Base-by-base conservation (phyloP, 441 rosid species). In the Populus trichocarpa region DNA sequence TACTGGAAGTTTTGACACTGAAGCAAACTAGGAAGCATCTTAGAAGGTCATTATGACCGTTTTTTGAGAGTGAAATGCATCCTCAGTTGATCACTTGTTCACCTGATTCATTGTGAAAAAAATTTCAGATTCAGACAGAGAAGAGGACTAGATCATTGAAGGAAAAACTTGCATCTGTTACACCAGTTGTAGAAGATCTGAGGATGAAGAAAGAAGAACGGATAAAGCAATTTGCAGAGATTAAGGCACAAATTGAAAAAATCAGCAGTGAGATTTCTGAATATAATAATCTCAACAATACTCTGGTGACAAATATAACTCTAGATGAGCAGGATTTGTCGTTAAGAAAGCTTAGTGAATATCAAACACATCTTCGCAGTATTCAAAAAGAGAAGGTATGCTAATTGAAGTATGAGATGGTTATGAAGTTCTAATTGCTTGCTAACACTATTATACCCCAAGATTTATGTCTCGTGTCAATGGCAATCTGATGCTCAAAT, bases 371-470 rank as follows among this genome's bases (percentile, higher is more conserved):
- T 87, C 93, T 97, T 50, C 91, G 84, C 40, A 79, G 89, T 33
- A 97, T 97, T 83, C 97, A 94, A 75, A 92, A 88, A 82, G 97
- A 97, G 81, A 97, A 94, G 98, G 98, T 92, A 84, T 75, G 81
- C 33, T 46, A 50, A 65, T 72, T 36, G 33, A 65, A 7, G 35
- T 25, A 35, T 9, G 50, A 75, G 11, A 33, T 38, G 11, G 26
- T n/a, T 6, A 42, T 71, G 74, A 50, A 72, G 8, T 46, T 67
- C 69, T 68, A 16, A 57, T 25, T 61, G 38, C 33, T 26, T n/a
- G 50, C 32, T 77, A 65, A 18, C 20, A 64, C 42, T 65, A 57
- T 57, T 57, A 57, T 57, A 18, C 61, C 61, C 6, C 61, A 57
- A 20, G 63, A 57, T 57, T 57, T 57, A 57, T 57, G 22, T 30